Base-by-base conservation (phyloP, 306 rosid species). In the Trichosanthes truncata region DNA sequence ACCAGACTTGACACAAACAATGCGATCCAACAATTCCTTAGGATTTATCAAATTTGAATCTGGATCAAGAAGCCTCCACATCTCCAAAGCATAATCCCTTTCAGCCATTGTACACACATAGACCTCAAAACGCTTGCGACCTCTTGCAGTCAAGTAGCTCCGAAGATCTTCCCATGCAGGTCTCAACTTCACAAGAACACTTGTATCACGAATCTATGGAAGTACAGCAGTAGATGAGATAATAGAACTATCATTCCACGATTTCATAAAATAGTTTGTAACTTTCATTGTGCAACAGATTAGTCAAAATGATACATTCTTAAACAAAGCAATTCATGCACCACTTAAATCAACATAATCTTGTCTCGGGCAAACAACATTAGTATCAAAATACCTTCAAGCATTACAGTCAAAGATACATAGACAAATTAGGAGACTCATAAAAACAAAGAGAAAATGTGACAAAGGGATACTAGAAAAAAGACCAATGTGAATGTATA, bases 61-160 rank as follows among this genome's bases (percentile, higher is more conserved):
- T 76, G 99, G 99, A 88, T 96, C 99, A 80, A 96, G 98, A 89
- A 96, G 99, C 92, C 99, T 90, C 99, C 99, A 96, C 99, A 96
- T 96, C 88, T 96, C 99, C 38, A 96, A 88, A 23, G 99, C 99
- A 84, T 96, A 96, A 91, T 96, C 99, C 87, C 97, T 91, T 88
- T 96, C 99, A 69, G 99, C 99, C 99, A 96, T 96, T 48, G 98
- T 96, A 88, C 99, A 96, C 81, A 96, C 99, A 88, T 86, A 96
- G 77, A 96, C 99, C 87, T 96, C 99, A 93, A 96, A 96, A 46
- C 99, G 98, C 91, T 96, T 96, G 81, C 99, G 98, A 82, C 99
- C 99, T 86, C 96, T 88, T 74, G 99, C 99, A 80, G 85, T 96
- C 91, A 96, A 88, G 86, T 96, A 96, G 84, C 92, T 89, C 81